Conservation (phyloP, 768 basidiomycete genomes). For the Pleurotus ostreatus region DNA sequence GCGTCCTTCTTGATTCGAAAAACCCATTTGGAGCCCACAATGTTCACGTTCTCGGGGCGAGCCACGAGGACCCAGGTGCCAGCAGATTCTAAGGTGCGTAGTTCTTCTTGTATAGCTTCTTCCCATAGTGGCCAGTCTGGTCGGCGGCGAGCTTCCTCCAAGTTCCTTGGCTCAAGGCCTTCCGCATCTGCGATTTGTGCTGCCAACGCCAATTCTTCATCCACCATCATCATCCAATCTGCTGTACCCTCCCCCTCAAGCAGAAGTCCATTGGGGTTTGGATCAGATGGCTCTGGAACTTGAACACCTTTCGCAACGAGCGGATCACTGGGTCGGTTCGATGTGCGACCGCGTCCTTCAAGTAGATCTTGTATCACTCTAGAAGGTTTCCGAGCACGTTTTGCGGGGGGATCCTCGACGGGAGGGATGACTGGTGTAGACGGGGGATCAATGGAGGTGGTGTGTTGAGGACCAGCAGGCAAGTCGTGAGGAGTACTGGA, state of each 20-base stretch:
- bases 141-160: conserved; percentile 12
- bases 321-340: background rate
- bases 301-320: background rate
- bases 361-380: background rate
- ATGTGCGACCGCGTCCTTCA: background rate
- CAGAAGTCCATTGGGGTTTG: background rate
- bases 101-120: conserved; percentile 18
- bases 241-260: conserved; percentile 1
- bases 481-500: background rate
- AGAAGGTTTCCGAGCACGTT: background rate
- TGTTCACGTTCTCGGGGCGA: conserved; percentile 21
- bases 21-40: conserved; percentile 36
- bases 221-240: conserved; percentile 7
- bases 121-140: conserved; percentile 18
- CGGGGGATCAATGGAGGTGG: background rate
- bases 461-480: background rate
- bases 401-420: background rate
- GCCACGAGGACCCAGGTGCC: conserved; percentile 27
- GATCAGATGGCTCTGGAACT: background rate
- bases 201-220: conserved; percentile 12
- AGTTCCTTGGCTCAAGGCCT: conserved; percentile 13
- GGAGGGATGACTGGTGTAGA: background rate
- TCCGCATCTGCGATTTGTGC: conserved; percentile 11
- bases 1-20: conserved; percentile 34
- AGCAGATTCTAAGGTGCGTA: conserved; percentile 24